Evolutionary conservation across 257 asterid genomes (phyloP).

Genomic region (Mentha longifolia): DNA sequence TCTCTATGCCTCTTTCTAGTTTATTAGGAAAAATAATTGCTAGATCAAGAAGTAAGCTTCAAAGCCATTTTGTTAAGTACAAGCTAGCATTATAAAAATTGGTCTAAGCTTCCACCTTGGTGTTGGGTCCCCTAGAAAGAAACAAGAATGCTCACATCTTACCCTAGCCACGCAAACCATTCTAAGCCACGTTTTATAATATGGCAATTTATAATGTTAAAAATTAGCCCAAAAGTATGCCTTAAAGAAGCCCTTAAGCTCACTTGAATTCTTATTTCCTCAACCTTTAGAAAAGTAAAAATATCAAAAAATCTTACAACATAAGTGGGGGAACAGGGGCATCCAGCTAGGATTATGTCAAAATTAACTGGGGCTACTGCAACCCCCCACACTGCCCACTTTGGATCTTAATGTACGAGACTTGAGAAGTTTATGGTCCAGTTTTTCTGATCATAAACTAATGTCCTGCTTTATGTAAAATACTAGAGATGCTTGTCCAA

Average conservation of each 20-base stretch:
- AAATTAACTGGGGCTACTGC: neutral
- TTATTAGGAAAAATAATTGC: neutral
- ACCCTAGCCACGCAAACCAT: neutral
- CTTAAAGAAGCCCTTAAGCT: neutral
- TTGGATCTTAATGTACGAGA: neutral
- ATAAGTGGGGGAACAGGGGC: neutral
- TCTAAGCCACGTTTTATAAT: neutral
- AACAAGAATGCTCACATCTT: neutral
- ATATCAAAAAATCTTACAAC: neutral
- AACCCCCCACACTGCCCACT: neutral
- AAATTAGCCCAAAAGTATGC: neutral
- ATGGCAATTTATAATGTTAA: neutral
- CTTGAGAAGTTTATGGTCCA: neutral
- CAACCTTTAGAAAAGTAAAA: neutral
- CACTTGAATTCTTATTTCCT: neutral
- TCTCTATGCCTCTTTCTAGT: neutral
- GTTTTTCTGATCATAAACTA: constrained; percentile 5
- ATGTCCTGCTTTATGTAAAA: neutral
- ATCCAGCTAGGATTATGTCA: neutral
- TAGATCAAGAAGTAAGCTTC: neutral
- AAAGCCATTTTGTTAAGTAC: constrained; percentile 3
- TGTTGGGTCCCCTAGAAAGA: neutral
- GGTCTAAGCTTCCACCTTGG: neutral
- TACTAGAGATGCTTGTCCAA: constrained; percentile 7
- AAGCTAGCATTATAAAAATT: neutral